phyloP scores from a whole-genome alignment of 2,329 filamentous ascomycete genomes.

The Pestalotiopsis sp. region DNA sequence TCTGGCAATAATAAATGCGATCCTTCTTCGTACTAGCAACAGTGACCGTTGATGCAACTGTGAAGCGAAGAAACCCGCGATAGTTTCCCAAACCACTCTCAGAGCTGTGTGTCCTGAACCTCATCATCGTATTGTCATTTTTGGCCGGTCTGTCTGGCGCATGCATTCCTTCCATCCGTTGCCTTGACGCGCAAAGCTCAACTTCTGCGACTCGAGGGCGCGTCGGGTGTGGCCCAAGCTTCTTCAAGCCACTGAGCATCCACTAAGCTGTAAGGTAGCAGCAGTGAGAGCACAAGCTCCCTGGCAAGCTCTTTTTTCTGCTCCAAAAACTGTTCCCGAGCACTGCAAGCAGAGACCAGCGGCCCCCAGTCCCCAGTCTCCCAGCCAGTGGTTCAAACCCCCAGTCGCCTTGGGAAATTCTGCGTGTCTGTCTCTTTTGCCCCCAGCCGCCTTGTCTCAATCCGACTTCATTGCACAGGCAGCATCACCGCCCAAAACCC shows the following conservation, averaged over 20 bases:
- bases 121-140: neutral
- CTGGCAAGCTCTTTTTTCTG: neutral
- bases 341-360: neutral
- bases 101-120: neutral
- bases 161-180: too few relatives aligned
- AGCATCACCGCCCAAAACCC: neutral
- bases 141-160: neutral
- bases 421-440: slow-evolving; percentile 2
- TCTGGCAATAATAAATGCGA: neutral
- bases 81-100: neutral
- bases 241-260: neutral
- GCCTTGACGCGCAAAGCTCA: too few relatives aligned
- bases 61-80: neutral
- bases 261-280: neutral
- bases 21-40: neutral
- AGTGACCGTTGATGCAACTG: neutral
- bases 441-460: slow-evolving; percentile 6
- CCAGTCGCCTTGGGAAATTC: slow-evolving; percentile 5
- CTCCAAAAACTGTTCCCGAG: neutral
- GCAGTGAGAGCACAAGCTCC: neutral
- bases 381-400: neutral
- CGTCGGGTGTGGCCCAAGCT: neutral
- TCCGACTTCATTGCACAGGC: slow-evolving; percentile 5
- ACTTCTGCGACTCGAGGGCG: neutral
- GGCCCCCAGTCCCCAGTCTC: neutral